Evolutionary conservation across 2,329 filamentous ascomycete genomes (phyloP).

Genomic region (Tolypocladium nubicola): DNA sequence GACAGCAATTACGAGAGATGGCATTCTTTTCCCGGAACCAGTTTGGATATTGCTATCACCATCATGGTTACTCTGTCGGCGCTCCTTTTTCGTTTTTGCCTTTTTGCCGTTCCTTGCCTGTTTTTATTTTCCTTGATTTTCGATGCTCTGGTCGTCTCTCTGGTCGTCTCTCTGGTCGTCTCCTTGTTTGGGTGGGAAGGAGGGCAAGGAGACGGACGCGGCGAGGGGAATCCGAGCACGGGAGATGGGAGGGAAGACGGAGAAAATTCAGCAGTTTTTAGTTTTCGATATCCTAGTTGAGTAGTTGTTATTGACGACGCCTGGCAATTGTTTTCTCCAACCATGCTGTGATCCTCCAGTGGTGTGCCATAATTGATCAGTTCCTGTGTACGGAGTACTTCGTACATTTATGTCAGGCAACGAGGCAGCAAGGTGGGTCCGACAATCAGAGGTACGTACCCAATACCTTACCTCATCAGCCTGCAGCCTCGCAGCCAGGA

Average conservation of each 20-base stretch:
- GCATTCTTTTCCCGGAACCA: background rate
- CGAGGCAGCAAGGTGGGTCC: background rate
- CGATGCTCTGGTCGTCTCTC: background rate
- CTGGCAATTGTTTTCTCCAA: background rate
- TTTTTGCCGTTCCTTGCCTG: background rate
- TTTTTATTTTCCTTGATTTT: background rate
- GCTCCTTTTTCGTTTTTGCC: background rate
- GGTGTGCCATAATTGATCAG: too few species aligned
- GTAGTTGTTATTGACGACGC: background rate
- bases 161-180: too few species aligned
- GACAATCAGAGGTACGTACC: background rate
- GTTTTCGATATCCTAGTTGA: conserved; percentile 1
- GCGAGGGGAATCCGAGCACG: background rate
- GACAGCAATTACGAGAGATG: background rate
- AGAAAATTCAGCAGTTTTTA: background rate
- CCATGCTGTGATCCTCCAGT: background rate
- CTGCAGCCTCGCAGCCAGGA: background rate
- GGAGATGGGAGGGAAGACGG: background rate
- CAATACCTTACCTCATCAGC: background rate
- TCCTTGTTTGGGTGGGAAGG: background rate
- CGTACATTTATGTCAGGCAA: background rate
- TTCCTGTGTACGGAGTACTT: background rate
- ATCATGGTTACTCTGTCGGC: background rate
- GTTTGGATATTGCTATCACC: background rate
- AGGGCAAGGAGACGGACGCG: background rate